Percentiles rank a stretch among this genome's conserved stretches.
phyloP scores from a whole-genome alignment of 768 basidiomycete species.

The Leucogyrophana mollusca region DNA sequence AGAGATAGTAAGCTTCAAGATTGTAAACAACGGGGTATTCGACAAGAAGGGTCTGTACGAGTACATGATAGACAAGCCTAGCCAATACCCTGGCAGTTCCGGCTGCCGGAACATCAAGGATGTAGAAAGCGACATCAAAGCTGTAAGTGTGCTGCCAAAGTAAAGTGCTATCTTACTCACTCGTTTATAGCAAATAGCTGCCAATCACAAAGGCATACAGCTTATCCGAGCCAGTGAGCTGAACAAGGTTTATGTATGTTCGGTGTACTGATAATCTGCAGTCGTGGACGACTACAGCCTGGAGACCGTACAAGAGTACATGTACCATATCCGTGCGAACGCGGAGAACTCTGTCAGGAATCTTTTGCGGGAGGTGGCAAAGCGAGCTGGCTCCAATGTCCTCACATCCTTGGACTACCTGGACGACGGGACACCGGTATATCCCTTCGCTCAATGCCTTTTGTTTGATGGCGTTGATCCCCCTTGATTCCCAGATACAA shows the following conservation, averaged over 20 bases:
- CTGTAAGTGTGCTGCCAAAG: conserved; percentile 46
- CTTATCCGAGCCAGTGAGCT: conserved; percentile 76
- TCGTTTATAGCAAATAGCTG: conserved; percentile 76
- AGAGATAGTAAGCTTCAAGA: conserved; percentile 86
- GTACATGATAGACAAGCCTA: conserved; percentile 81
- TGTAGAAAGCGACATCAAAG: conserved; percentile 90
- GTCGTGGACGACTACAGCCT: conserved; percentile 87
- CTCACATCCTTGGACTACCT: conserved; percentile 80
- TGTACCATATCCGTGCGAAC: conserved; percentile 87
- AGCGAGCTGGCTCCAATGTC: conserved; percentile 61
- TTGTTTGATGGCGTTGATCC: not conserved
- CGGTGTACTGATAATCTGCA: conserved; percentile 26
- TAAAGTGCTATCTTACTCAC: not conserved
- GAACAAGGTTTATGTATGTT: conserved; percentile 1
- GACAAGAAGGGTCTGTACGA: conserved; percentile 72
- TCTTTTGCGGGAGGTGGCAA: conserved; percentile 72
- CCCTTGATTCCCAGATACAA: conserved; percentile 48
- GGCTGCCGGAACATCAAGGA: conserved; percentile 86
- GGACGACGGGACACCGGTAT: conserved; percentile 83
- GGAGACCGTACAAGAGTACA: conserved; percentile 87
- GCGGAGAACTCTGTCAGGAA: conserved; percentile 86
- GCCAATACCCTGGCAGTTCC: conserved; percentile 79
- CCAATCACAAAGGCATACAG: conserved; percentile 89
- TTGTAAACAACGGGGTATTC: conserved; percentile 81
- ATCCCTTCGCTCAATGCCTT: conserved; percentile 13